Evolutionary conservation across 139 green algal species (phyloP).

Genomic region (Medakamo hakoo): DNA sequence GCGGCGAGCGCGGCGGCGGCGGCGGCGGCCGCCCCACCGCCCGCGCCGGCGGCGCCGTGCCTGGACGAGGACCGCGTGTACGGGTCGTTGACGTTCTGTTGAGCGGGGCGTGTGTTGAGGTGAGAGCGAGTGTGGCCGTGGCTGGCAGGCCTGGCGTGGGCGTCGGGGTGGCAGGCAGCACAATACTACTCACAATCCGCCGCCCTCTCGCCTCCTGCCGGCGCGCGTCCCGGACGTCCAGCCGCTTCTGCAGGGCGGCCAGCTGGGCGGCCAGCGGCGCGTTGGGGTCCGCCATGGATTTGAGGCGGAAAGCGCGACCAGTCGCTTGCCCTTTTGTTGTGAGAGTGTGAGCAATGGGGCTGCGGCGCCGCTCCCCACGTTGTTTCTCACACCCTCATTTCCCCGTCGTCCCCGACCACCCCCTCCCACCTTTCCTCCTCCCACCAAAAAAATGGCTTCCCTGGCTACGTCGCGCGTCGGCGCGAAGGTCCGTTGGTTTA

Average conservation of each 20-base stretch:
- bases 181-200: not conserved
- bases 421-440: too few species aligned
- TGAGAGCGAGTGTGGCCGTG: not conserved
- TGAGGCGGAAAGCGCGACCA: too few species aligned
- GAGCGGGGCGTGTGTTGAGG: not conserved
- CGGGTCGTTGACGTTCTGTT: not conserved
- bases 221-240: not conserved
- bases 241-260: not conserved
- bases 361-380: too few species aligned
- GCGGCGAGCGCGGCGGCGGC: conserved; percentile 3
- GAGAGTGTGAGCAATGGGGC: too few species aligned
- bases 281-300: not conserved
- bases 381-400: too few species aligned
- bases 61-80: not conserved
- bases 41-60: conserved; percentile 1
- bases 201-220: not conserved
- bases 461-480: too few species aligned
- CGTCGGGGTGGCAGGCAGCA: not conserved
- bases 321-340: too few species aligned
- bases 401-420: too few species aligned
- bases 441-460: too few species aligned
- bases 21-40: conserved; percentile 1
- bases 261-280: not conserved
- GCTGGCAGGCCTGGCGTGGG: not conserved
- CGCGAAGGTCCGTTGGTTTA: too few species aligned